Evolutionary conservation across 2,329 filamentous ascomycete species (phyloP).

Genomic region (Penicillium sp.): DNA sequence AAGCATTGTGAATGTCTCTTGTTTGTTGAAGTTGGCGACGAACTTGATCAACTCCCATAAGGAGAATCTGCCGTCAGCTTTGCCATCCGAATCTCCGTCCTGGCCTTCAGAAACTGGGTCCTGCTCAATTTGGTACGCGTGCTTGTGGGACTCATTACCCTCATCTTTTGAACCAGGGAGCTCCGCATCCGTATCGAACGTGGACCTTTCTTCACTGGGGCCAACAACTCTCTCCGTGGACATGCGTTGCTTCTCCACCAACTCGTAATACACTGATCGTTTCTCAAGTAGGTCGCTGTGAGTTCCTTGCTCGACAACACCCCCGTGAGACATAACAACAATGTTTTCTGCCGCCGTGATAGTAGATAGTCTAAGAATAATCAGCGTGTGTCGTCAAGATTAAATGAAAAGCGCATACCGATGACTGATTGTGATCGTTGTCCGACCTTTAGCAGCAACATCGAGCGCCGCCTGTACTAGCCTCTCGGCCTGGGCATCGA

Average conservation of each 20-base stretch:
- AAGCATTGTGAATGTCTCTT: neutral
- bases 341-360: neutral
- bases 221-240: slow-evolving; percentile 16
- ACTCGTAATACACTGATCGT: neutral
- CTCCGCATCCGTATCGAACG: fast-evolving
- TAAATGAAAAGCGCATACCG: slow-evolving; percentile 36
- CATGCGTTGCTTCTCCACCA: neutral
- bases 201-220: slow-evolving; percentile 15
- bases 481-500: slow-evolving; percentile 89
- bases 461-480: slow-evolving; percentile 93
- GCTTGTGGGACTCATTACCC: neutral
- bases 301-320: neutral
- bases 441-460: slow-evolving; percentile 71
- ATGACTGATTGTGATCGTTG: slow-evolving; percentile 92
- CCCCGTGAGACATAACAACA: neutral
- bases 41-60: slow-evolving; percentile 8
- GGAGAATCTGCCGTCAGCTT: slow-evolving; percentile 56
- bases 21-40: slow-evolving; percentile 4
- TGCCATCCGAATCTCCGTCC: slow-evolving; percentile 23
- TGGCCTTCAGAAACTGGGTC: slow-evolving; percentile 12
- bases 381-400: neutral
- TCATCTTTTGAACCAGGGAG: neutral
- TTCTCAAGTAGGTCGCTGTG: neutral
- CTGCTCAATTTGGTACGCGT: neutral
- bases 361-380: neutral